Percentiles rank a stretch among this genome's conserved stretches.
These are phyloP conservation scores for Clitoria ternatea DNA, from an alignment of 306 rosid genomes.

Conservation along the genomic window DNA sequence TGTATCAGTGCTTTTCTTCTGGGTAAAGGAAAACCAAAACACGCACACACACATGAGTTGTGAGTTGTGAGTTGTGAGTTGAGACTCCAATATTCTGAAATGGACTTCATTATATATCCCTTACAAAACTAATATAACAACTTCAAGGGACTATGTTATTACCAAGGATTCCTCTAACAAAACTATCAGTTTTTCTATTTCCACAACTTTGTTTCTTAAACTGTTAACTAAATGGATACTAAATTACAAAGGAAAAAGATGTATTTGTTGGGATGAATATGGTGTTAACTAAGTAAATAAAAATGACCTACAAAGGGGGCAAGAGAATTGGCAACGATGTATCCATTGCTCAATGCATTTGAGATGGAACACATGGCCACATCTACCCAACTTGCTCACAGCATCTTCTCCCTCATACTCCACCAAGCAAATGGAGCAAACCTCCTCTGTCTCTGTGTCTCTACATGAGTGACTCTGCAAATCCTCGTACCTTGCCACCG, in stretches of 20 bases:
- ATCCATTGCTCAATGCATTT: slow-evolving; percentile 78
- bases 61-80: too few species aligned
- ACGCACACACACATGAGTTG: too few species aligned
- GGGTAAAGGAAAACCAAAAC: too few species aligned
- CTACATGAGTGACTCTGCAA: neutral
- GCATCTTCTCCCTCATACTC: slow-evolving; percentile 61
- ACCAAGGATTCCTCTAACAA: too few species aligned
- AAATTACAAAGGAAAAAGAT: neutral
- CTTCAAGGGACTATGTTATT: neutral
- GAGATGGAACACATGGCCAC: slow-evolving; percentile 63
- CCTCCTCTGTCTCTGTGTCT: slow-evolving; percentile 22
- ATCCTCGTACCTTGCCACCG: slow-evolving; percentile 44
- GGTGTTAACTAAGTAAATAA: slow-evolving; percentile 32
- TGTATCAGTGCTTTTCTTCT: too few species aligned
- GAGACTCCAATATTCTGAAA: neutral
- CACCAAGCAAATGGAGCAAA: slow-evolving; percentile 72
- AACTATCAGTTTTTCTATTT: too few species aligned
- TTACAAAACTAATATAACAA: neutral
- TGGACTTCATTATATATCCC: neutral
- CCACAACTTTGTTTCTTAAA: too few species aligned
- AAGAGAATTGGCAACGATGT: slow-evolving; percentile 46
- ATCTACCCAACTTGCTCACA: slow-evolving; percentile 49
- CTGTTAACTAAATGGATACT: too few species aligned
- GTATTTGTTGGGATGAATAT: neutral
- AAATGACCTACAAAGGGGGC: slow-evolving; percentile 79